These are phyloP conservation scores for Elasticomyces elasticus DNA, from an alignment of 495 filamentous ascomycete genomes.

Conservation along the genomic window DNA sequence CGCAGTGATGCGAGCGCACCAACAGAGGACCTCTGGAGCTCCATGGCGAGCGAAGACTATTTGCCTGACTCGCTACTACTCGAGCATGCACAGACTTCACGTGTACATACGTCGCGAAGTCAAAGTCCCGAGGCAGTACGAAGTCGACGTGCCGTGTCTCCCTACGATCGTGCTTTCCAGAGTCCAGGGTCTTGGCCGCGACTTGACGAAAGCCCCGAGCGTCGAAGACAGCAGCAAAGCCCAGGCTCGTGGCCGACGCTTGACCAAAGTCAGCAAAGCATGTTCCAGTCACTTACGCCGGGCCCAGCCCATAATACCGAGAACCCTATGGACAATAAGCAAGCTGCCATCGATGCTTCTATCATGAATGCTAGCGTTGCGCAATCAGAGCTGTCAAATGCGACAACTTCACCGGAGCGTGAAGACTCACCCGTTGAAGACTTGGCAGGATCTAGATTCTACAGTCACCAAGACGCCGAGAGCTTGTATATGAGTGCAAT, in stretches of 20 bases:
- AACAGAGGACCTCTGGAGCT: slow-evolving; percentile 17
- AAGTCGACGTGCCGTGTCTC: slow-evolving; percentile 10
- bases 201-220: slow-evolving; percentile 2
- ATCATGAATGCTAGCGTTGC: background rate
- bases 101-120: background rate
- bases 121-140: slow-evolving; percentile 4
- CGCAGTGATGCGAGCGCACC: slow-evolving; percentile 10
- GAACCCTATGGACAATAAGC: slow-evolving; percentile 14
- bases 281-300: slow-evolving; percentile 5
- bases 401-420: background rate
- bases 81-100: slow-evolving; percentile 3
- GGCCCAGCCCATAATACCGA: background rate
- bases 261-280: slow-evolving; percentile 4
- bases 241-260: slow-evolving; percentile 16
- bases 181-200: slow-evolving; percentile 19
- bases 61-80: slow-evolving; percentile 20
- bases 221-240: slow-evolving; percentile 5
- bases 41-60: slow-evolving; percentile 19
- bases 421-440: slow-evolving; percentile 26
- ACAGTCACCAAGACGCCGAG: slow-evolving; percentile 83
- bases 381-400: background rate
- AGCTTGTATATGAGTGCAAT: slow-evolving; percentile 91
- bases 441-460: slow-evolving; percentile 59
- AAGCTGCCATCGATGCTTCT: slow-evolving; percentile 1
- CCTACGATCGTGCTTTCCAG: slow-evolving; percentile 5